These are phyloP conservation scores for Podospora didyma DNA, from an alignment of 495 filamentous ascomycete species.

Conservation along the genomic window DNA sequence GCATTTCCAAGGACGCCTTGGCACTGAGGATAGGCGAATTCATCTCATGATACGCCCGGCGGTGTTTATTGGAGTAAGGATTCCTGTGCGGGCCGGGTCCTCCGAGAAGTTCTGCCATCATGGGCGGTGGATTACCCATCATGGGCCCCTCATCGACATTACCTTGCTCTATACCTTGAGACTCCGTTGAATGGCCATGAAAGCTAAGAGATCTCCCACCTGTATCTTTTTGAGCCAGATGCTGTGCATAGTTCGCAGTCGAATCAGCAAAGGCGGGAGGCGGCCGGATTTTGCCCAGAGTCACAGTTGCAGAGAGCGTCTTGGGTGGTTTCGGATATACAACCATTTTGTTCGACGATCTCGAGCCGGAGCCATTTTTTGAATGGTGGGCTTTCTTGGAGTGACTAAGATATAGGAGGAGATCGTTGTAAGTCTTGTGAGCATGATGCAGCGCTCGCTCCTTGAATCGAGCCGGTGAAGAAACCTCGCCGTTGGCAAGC, in stretches of 20 bases:
- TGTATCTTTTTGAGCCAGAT: slow-evolving; percentile 21
- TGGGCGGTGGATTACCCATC: neutral
- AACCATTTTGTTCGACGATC: slow-evolving; percentile 34
- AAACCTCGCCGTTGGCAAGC: slow-evolving; percentile 5
- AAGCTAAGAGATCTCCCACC: slow-evolving; percentile 9
- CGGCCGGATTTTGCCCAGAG: slow-evolving; percentile 4
- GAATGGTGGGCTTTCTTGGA: slow-evolving; percentile 44
- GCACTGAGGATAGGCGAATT: slow-evolving; percentile 47
- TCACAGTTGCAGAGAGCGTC: slow-evolving; percentile 18
- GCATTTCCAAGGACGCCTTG: slow-evolving; percentile 67
- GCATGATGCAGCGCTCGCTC: slow-evolving; percentile 83
- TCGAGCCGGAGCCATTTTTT: slow-evolving; percentile 18
- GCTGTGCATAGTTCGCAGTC: slow-evolving; percentile 16
- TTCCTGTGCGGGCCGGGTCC: slow-evolving; percentile 7
- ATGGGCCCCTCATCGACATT: slow-evolving; percentile 3
- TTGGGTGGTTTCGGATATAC: slow-evolving; percentile 47
- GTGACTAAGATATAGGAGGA: slow-evolving; percentile 71
- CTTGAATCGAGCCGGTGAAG: slow-evolving; percentile 60
- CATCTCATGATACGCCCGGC: slow-evolving; percentile 15
- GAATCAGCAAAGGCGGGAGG: slow-evolving; percentile 8
- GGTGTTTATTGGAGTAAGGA: slow-evolving; percentile 14
- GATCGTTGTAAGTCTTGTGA: slow-evolving; percentile 81
- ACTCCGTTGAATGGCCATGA: neutral
- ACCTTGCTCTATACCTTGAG: neutral
- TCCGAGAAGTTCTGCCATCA: slow-evolving; percentile 13